Base-by-base conservation (phyloP, 23 red algal genomes). In the Cyanidium caldarium region DNA sequence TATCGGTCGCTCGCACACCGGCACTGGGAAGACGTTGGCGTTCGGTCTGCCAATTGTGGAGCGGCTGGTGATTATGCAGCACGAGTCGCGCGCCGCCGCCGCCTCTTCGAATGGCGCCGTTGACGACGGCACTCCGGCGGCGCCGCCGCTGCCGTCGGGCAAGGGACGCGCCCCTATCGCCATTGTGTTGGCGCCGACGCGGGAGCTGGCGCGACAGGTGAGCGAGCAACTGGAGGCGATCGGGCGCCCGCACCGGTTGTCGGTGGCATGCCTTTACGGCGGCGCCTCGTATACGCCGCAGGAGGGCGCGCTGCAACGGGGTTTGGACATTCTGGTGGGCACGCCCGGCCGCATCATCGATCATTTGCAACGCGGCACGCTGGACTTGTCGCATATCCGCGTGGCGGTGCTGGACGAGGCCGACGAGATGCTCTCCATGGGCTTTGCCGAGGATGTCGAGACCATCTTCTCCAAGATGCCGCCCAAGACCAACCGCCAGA, bases 371-470 rank as follows among this genome's bases (percentile, higher is more conserved):
- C 69, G 77, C 13, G 84, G 75, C 14, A 85, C 43, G 16, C 34
- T 98, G 34, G 56, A 83, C 1, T 37, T 98, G 41, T 33, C 30
- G 0, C 36, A 81, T n/a, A 44, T 98, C 30, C 44, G 68, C 37
- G 85, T 98, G 75, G 77, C 79, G 19, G 80, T 98, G 56, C 75
- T 98, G 33, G 92, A 98, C 65, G 92, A 98, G 37, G 92, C 92
- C 16, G 92, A 98, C 58, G 92, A 98, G 65, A 98, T 98, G 92
- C 83, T 98, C 14, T 85, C 79, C 26, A 87, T 98, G 83, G 92
- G 92, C 16, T 98, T 98, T 70, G 72, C 92, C n/a, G 79, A 88
- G 40, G 92, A 98, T 58, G 83, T 98, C 1, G 92, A 98, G 34
- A 40, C 43, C 30, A 85, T 98, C 1, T 88, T 88, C 65, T 68